Percentiles rank a stretch among this genome's conserved stretches.
phyloP scores from a whole-genome alignment of 768 basidiomycete genomes.

The Trametes punicea region DNA sequence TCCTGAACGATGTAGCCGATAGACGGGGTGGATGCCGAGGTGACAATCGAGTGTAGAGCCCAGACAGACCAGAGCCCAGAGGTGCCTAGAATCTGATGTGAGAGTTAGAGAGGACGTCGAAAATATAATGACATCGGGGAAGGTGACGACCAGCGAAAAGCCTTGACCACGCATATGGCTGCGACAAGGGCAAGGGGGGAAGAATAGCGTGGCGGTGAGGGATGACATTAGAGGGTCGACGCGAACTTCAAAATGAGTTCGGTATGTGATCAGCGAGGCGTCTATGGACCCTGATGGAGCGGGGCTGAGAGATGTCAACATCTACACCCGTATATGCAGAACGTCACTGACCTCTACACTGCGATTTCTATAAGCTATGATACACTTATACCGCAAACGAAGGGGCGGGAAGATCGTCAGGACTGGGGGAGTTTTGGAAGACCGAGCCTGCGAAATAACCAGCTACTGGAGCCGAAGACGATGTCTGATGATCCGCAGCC shows the following conservation, averaged over 20 bases:
- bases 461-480: conserved; percentile 27
- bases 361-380: conserved; percentile 27
- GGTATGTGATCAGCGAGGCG: conserved; percentile 26
- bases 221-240: conserved; percentile 32
- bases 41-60: conserved; percentile 20
- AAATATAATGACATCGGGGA: conserved; percentile 40
- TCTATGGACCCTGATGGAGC: conserved; percentile 40
- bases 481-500: conserved; percentile 15
- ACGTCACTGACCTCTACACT: conserved; percentile 40
- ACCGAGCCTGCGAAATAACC: conserved; percentile 75
- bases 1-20: conserved; percentile 38
- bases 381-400: conserved; percentile 47
- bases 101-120: conserved; percentile 35
- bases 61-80: conserved; percentile 17
- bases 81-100: conserved; percentile 9
- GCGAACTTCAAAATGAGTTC: conserved; percentile 23
- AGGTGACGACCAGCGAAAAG: conserved; percentile 20
- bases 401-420: conserved; percentile 75
- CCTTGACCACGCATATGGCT: conserved; percentile 18
- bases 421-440: conserved; percentile 86
- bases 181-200: conserved; percentile 25
- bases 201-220: conserved; percentile 16
- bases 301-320: conserved; percentile 27
- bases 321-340: background rate
- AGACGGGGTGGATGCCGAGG: conserved; percentile 29